A percentile compares a stretch with the other conserved stretches of the same genome.
Conservation (phyloP, 352 stramenopile species). For the Pythium folliculosum region DNA sequence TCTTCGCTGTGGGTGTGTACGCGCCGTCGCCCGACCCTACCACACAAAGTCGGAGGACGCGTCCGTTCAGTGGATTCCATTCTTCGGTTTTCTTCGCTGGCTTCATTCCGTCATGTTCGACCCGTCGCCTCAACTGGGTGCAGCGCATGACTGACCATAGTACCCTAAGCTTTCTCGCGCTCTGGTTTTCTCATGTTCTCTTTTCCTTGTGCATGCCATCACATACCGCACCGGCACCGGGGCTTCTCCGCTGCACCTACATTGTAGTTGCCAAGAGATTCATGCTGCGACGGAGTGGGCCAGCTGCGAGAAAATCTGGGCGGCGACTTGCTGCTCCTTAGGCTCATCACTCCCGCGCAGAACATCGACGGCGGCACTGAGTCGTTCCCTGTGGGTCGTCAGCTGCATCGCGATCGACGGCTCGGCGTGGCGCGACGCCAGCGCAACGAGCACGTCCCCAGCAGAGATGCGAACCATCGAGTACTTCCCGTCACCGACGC, state of each 20-base stretch:
- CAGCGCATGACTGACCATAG: background rate
- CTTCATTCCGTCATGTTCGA: background rate
- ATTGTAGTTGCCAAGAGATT: background rate
- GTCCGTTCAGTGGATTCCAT: background rate
- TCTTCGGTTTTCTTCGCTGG: background rate
- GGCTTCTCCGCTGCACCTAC: background rate
- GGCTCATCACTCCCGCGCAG: conserved; percentile 58
- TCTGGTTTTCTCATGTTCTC: conserved; percentile 12
- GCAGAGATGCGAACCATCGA: conserved; percentile 69
- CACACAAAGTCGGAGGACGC: background rate
- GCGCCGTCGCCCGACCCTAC: background rate
- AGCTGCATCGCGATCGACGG: conserved; percentile 45
- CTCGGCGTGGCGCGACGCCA: conserved; percentile 41
- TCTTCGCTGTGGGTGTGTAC: background rate
- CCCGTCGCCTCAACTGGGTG: background rate
- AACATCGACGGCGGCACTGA: conserved; percentile 42
- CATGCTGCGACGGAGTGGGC: conserved; percentile 16
- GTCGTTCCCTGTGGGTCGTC: conserved; percentile 49
- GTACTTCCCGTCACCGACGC: conserved; percentile 70
- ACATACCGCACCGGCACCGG: background rate
- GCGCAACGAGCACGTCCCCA: conserved; percentile 43
- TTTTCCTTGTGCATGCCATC: background rate
- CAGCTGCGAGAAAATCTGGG: conserved; percentile 47
- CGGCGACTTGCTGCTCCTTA: conserved; percentile 61
- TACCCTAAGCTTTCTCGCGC: background rate